Evolutionary conservation across 768 basidiomycete genomes (phyloP).

Genomic region (Lentinula raphanica): DNA sequence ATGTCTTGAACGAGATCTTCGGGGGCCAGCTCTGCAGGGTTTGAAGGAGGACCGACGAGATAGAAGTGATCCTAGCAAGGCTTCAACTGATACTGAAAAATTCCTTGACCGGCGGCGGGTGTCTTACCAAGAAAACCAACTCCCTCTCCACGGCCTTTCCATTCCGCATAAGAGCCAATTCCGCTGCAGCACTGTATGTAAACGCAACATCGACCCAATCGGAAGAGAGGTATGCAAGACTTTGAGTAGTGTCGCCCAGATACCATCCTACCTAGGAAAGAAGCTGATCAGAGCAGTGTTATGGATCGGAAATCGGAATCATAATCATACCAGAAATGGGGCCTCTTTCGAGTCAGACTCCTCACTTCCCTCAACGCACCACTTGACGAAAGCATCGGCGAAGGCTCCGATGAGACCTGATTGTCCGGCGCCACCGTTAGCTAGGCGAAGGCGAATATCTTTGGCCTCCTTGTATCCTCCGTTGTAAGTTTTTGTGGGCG

Average conservation of each 20-base stretch:
- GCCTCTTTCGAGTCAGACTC: conserved; percentile 10
- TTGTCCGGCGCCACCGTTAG: conserved; percentile 20
- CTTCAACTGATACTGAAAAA: not conserved
- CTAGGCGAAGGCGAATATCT: not conserved
- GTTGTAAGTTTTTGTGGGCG: not conserved
- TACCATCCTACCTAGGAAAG: conserved; percentile 46
- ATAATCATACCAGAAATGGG: conserved; percentile 28
- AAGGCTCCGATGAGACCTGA: conserved; percentile 43
- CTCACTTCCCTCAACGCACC: conserved; percentile 22
- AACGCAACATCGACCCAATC: conserved; percentile 45
- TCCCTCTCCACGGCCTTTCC: conserved; percentile 27
- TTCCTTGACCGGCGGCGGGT: too few relatives aligned
- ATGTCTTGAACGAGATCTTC: conserved; percentile 32
- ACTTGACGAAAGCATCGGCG: conserved; percentile 42
- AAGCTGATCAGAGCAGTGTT: too few relatives aligned
- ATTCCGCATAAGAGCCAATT: conserved; percentile 28
- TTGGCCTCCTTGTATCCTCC: conserved; percentile 1
- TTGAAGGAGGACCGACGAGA: conserved; percentile 42
- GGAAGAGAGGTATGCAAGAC: conserved; percentile 34
- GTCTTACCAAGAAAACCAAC: conserved; percentile 42
- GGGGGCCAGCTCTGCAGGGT: conserved; percentile 35
- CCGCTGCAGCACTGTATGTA: conserved; percentile 50
- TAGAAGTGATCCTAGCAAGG: conserved; percentile 41
- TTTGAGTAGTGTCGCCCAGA: conserved; percentile 51
- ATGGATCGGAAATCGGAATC: not conserved